Percentiles rank a stretch among this genome's conserved stretches.
phyloP scores from a whole-genome alignment of 2,329 filamentous ascomycete species.

The Colletotrichum coccodes region DNA sequence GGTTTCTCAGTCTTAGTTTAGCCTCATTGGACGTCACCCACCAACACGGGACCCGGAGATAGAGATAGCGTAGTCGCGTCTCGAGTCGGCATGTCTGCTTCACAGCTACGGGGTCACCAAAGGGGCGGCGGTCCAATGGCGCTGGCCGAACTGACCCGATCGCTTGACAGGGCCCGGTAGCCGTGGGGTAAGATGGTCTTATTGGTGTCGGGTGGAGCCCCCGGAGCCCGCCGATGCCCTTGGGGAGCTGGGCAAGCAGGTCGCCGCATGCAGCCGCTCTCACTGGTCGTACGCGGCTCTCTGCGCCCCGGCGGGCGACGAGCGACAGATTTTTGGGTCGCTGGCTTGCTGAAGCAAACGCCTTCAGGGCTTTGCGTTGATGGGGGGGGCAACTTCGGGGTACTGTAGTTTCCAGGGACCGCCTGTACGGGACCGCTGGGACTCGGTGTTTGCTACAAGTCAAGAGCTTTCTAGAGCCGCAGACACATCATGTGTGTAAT shows the following conservation, averaged over 20 bases:
- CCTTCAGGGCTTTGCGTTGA: constrained; percentile 4
- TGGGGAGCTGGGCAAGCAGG: constrained; percentile 13
- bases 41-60: constrained; percentile 22
- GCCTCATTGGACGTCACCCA: constrained; percentile 23
- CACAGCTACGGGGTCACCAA: neutral
- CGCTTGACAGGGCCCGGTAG: constrained; percentile 30
- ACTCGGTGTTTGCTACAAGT: constrained; percentile 1
- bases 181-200: constrained; percentile 31
- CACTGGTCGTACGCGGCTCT: constrained; percentile 7
- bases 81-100: constrained; percentile 16
- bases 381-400: neutral
- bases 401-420: neutral
- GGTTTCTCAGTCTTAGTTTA: constrained; percentile 4
- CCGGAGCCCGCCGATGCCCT: constrained; percentile 46
- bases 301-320: constrained; percentile 17
- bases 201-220: constrained; percentile 31
- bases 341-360: neutral
- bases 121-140: constrained; percentile 12
- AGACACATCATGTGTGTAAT: neutral
- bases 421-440: neutral
- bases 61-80: constrained; percentile 30
- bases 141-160: constrained; percentile 29
- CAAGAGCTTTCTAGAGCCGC: neutral
- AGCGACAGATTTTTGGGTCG: neutral
- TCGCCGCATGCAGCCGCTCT: constrained; percentile 29